Evolutionary conservation across 2,329 filamentous ascomycete species (phyloP).

Genomic region (Nigrospora oryzae): DNA sequence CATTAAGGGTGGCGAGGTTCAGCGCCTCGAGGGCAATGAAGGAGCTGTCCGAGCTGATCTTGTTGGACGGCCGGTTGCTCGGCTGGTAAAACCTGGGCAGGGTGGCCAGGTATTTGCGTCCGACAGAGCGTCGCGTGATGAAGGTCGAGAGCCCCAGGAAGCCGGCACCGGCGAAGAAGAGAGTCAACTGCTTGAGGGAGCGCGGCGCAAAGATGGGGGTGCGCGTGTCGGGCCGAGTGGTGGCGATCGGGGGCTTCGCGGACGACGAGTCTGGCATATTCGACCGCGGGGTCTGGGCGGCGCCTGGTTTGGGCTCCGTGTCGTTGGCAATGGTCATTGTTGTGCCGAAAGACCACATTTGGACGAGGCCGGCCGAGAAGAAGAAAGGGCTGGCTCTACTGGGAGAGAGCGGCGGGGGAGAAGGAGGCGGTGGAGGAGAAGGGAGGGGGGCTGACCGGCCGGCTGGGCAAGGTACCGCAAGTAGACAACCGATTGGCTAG

Average conservation of each 20-base stretch:
- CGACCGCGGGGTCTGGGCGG: constrained; percentile 8
- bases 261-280: background rate
- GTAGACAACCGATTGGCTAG: background rate
- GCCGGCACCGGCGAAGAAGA: constrained; percentile 67
- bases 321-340: constrained; percentile 24
- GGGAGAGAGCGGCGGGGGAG: too few relatives aligned
- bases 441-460: background rate
- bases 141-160: constrained; percentile 67
- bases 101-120: constrained; percentile 50
- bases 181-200: constrained; percentile 52
- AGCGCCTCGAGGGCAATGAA: constrained; percentile 76
- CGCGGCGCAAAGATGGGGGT: constrained; percentile 32
- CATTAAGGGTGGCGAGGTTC: constrained; percentile 80
- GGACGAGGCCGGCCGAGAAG: too few relatives aligned
- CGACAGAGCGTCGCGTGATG: constrained; percentile 63
- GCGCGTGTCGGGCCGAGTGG: constrained; percentile 6
- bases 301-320: constrained; percentile 9
- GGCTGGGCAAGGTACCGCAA: background rate
- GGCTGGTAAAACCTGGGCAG: constrained; percentile 66
- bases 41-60: constrained; percentile 48
- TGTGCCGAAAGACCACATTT: constrained; percentile 25
- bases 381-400: too few relatives aligned
- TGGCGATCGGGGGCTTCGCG: background rate
- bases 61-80: constrained; percentile 37
- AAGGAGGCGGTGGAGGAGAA: too few relatives aligned